These are phyloP conservation scores for Adansonia digitata DNA, from an alignment of 345 rosid genomes.

Conservation along the genomic window DNA sequence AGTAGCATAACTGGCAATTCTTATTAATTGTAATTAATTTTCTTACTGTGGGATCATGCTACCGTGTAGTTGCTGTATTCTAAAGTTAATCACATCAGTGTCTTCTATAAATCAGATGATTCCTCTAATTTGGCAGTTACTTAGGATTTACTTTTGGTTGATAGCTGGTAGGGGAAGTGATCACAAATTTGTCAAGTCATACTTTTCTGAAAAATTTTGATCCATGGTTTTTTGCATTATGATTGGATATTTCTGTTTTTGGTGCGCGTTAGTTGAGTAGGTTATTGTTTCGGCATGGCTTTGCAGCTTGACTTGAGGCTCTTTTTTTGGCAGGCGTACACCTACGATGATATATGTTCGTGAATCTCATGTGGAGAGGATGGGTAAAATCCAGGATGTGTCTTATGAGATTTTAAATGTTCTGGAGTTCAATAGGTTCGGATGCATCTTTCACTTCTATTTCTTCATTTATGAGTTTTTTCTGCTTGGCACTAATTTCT, in stretches of 20 bases:
- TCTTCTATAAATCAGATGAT: not conserved
- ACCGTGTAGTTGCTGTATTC: not conserved
- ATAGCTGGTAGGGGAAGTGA: not conserved
- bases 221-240: not conserved
- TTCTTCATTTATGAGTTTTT: constrained; percentile 11
- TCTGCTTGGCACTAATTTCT: constrained; percentile 9
- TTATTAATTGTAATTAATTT: not conserved
- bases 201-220: not conserved
- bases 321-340: constrained; percentile 64
- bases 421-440: constrained; percentile 96
- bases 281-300: constrained; percentile 15
- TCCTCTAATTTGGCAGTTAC: not conserved
- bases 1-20: not conserved
- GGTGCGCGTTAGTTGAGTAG: not conserved
- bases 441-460: constrained; percentile 5
- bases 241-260: constrained; percentile 4
- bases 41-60: not conserved
- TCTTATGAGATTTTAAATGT: constrained; percentile 93
- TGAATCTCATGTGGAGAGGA: constrained; percentile 95
- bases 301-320: constrained; percentile 21
- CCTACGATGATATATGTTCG: constrained; percentile 91
- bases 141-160: not conserved
- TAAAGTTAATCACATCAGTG: not conserved
- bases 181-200: not conserved
- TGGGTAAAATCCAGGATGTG: constrained; percentile 82